phyloP scores from a whole-genome alignment of 2,329 filamentous ascomycete genomes.

The Xylaria sp. region DNA sequence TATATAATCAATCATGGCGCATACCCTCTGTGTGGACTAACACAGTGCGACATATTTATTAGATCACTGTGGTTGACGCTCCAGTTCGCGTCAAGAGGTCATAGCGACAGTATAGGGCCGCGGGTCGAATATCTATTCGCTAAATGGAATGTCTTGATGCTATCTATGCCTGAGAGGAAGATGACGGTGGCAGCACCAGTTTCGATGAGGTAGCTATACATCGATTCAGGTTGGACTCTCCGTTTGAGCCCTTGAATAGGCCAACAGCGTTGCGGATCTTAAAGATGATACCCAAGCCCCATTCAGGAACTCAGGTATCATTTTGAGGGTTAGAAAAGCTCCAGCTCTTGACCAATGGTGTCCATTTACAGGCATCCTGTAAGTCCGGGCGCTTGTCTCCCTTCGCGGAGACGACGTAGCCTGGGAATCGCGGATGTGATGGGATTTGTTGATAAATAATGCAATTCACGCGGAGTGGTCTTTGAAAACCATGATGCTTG shows the following conservation, averaged over 20 bases:
- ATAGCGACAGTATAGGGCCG: slow-evolving; percentile 3
- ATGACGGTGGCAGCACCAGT: not conserved
- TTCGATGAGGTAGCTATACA: not conserved
- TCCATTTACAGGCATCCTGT: not conserved
- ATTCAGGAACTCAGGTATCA: not conserved
- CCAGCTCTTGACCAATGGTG: not conserved
- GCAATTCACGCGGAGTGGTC: not conserved
- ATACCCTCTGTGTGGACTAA: not conserved
- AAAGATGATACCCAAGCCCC: not conserved
- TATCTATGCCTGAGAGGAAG: not conserved
- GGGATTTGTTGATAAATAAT: not conserved
- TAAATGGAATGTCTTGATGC: not conserved
- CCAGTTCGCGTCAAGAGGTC: not conserved
- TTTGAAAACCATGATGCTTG: too few relatives aligned
- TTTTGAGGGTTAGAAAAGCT: not conserved
- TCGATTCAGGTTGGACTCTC: too few relatives aligned
- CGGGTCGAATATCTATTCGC: slow-evolving; percentile 9
- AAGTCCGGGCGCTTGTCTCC: not conserved
- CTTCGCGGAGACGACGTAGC: not conserved
- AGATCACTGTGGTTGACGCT: not conserved
- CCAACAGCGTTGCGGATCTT: not conserved
- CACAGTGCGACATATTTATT: not conserved
- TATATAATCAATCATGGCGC: not conserved
- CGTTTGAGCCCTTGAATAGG: not conserved
- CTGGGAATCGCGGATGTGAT: too few relatives aligned